Percentiles rank a stretch among this genome's conserved stretches.
These are phyloP conservation scores for Tuber calosporum DNA, from an alignment of 495 filamentous ascomycete genomes.

Conservation along the genomic window DNA sequence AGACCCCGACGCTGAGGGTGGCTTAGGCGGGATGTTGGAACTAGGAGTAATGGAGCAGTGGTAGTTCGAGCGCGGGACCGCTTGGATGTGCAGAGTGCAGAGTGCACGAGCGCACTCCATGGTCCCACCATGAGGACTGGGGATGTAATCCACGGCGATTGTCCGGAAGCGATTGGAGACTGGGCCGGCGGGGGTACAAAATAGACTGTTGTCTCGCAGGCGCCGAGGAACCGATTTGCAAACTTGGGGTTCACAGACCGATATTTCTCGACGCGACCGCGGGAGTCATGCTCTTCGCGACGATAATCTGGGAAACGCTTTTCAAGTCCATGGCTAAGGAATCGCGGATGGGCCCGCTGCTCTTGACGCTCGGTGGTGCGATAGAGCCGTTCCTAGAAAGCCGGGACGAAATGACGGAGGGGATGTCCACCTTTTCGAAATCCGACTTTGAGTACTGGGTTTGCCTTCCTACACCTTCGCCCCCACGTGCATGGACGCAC, in stretches of 20 bases:
- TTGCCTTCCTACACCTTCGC: neutral
- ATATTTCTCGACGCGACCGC: neutral
- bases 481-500: neutral
- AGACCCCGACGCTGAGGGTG: neutral
- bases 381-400: slow-evolving; percentile 13
- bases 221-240: neutral
- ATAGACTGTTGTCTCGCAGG: neutral
- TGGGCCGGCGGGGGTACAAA: neutral
- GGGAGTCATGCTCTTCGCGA: neutral
- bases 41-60: neutral
- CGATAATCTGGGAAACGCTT: neutral
- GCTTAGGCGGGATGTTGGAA: neutral
- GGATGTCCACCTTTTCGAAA: slow-evolving; percentile 8
- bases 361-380: slow-evolving; percentile 20
- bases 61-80: neutral
- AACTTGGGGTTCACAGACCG: neutral
- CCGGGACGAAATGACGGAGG: slow-evolving; percentile 13
- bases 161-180: neutral
- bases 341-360: neutral
- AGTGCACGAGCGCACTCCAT: neutral
- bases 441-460: neutral
- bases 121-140: neutral
- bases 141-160: neutral
- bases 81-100: neutral
- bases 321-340: neutral